Conservation (phyloP, 2,329 filamentous ascomycete species). For the Aspergillus floridensis region DNA sequence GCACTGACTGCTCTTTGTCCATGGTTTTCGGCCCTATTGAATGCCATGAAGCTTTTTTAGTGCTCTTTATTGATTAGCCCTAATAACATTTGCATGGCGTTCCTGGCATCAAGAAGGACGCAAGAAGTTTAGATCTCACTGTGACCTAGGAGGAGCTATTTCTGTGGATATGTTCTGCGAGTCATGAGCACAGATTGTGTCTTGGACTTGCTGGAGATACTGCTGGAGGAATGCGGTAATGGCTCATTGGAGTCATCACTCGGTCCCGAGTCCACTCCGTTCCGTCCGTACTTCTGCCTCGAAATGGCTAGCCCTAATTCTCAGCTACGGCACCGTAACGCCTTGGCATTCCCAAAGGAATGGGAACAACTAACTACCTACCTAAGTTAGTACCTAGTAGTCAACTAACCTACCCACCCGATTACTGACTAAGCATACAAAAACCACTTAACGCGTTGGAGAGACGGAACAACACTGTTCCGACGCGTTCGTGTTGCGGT, state of each 20-base stretch:
- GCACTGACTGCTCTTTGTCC: neutral
- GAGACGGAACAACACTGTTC: constrained; percentile 14
- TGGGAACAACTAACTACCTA: too few species aligned
- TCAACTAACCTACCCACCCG: too few species aligned
- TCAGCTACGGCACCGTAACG: too few species aligned
- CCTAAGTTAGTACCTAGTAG: too few species aligned
- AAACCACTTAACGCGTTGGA: constrained; percentile 39
- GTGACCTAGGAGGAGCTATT: neutral
- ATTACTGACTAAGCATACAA: neutral
- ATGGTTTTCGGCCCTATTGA: too few species aligned
- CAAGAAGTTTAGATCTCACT: neutral
- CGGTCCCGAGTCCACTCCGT: constrained; percentile 5
- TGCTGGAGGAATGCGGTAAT: neutral
- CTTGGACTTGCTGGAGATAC: neutral
- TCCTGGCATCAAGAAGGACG: neutral
- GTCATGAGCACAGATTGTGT: neutral
- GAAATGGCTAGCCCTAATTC: neutral
- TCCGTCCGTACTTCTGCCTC: neutral
- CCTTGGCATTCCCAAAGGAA: neutral
- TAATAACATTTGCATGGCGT: neutral
- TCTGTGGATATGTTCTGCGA: neutral
- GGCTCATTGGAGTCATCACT: neutral
- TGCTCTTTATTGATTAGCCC: neutral
- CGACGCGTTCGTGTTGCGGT: constrained; percentile 30
- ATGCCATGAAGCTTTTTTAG: too few species aligned